Evolutionary conservation across 805 yeast species (phyloP).

Genomic region (Metschnikowia cerradonensis): DNA sequence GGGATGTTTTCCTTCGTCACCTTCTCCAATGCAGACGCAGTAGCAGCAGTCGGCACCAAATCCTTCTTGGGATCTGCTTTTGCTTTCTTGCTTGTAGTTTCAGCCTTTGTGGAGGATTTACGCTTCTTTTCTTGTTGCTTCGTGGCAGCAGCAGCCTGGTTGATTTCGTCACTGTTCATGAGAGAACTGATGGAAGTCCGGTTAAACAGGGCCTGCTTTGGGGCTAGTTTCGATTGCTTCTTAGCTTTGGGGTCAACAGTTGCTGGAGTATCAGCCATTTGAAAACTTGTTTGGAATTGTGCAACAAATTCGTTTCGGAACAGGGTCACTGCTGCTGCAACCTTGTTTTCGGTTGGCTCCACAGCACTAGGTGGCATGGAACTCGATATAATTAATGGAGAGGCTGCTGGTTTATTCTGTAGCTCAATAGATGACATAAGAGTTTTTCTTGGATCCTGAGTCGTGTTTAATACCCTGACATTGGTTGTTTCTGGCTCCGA

Average conservation of each 20-base stretch:
- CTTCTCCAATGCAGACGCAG: neutral
- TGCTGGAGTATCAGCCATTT: constrained; percentile 7
- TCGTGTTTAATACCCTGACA: neutral
- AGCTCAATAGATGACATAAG: neutral
- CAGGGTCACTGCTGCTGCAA: neutral
- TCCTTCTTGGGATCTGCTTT: constrained; percentile 6
- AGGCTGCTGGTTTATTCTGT: neutral
- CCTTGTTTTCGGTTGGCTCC: neutral
- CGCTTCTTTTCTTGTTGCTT: constrained; percentile 12
- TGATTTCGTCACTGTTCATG: constrained; percentile 34
- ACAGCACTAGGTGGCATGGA: neutral
- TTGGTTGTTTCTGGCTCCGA: neutral
- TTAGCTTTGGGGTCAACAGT: neutral
- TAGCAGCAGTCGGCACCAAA: neutral
- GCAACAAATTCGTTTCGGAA: neutral
- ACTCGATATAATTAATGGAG: neutral
- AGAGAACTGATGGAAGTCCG: constrained; percentile 39
- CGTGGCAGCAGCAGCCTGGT: constrained; percentile 3
- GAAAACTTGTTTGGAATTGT: constrained; percentile 31
- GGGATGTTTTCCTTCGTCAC: neutral
- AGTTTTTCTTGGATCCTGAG: neutral
- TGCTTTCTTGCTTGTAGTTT: constrained; percentile 10
- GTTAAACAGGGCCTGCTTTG: constrained; percentile 15
- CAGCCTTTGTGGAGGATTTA: constrained; percentile 10
- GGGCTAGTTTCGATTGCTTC: constrained; percentile 1